A percentile compares a stretch with the other conserved stretches of the same genome.
These are phyloP conservation scores for Coprinopsis marcescibilis DNA, from an alignment of 768 basidiomycete genomes.

Conservation along the genomic window DNA sequence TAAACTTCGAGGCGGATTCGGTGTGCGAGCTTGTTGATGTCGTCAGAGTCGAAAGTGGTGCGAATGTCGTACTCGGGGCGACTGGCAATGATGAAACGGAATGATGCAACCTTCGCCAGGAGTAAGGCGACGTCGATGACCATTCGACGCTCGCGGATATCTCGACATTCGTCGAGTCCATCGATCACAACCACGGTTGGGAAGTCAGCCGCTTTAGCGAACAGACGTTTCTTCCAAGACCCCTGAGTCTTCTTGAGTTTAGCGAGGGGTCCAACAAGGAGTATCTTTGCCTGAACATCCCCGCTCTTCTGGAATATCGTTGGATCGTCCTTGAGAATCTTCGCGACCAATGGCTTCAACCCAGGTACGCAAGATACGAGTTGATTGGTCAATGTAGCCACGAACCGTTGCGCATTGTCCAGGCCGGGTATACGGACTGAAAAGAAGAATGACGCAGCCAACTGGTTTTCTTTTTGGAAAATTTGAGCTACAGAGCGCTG, in stretches of 20 bases:
- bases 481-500: background rate
- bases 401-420: slow-evolving; percentile 3
- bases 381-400: slow-evolving; percentile 4
- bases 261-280: slow-evolving; percentile 1
- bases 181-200: slow-evolving; percentile 6
- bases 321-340: background rate
- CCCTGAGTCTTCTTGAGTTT: too few relatives aligned
- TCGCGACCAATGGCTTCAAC: background rate
- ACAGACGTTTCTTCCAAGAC: too few relatives aligned
- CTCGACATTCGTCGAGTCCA: slow-evolving; percentile 12
- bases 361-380: background rate
- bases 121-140: background rate
- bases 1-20: slow-evolving; percentile 4
- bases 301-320: background rate
- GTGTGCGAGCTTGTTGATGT: background rate
- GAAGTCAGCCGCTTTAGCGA: background rate
- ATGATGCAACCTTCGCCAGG: background rate
- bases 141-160: background rate
- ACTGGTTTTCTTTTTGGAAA: background rate
- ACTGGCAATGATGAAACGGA: slow-evolving; percentile 9
- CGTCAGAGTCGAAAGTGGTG: background rate
- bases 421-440: slow-evolving; percentile 1
- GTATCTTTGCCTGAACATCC: background rate
- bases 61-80: slow-evolving; percentile 9
- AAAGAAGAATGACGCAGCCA: slow-evolving; percentile 5